phyloP scores from a whole-genome alignment of 148 eudicot genomes.

The Simmondsia chinensis region DNA sequence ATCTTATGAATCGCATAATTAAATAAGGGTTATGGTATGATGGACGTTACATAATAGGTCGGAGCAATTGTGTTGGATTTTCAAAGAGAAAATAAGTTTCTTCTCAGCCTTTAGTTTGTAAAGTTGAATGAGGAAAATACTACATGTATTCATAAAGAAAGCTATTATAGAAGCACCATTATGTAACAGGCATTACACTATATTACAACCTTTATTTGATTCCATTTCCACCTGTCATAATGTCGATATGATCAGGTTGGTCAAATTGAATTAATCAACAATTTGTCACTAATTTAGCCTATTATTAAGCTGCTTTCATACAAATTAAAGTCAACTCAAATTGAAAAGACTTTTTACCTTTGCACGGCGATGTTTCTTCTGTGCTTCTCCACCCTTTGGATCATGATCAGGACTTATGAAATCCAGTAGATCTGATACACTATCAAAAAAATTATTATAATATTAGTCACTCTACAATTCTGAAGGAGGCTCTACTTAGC shows the following conservation, averaged over 20 bases:
- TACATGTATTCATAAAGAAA: no score
- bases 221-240: no score
- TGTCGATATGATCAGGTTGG: background rate
- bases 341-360: conserved; percentile 82
- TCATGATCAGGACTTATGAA: conserved; percentile 83
- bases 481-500: no score
- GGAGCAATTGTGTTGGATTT: no score
- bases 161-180: background rate
- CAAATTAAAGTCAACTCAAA: background rate
- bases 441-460: conserved; percentile 25
- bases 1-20: background rate
- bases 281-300: background rate
- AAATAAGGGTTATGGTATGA: no score
- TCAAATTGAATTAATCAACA: background rate
- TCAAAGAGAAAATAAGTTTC: no score
- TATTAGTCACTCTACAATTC: conserved; percentile 14
- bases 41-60: no score
- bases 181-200: no score
- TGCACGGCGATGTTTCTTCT: conserved; percentile 67
- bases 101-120: no score
- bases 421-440: conserved; percentile 99
- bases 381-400: conserved; percentile 62
- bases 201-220: no score
- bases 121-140: no score
- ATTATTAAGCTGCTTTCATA: background rate